Evolutionary conservation across 352 stramenopile genomes (phyloP).

Genomic region (Globisporangium viniferum): DNA sequence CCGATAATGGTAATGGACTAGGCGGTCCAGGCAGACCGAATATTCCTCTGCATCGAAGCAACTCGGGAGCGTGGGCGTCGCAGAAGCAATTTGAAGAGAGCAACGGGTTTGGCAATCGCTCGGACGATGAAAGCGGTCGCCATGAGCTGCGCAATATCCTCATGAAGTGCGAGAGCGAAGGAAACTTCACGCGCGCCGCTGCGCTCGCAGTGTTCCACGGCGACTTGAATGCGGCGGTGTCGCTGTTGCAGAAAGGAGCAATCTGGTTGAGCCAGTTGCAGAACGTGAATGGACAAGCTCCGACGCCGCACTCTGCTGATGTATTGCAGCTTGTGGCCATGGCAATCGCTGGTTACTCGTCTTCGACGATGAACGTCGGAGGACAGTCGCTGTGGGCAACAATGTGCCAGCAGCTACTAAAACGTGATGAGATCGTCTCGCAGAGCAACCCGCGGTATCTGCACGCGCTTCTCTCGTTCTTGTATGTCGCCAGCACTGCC

Average conservation of each 20-base stretch:
- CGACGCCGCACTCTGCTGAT: slow-evolving; percentile 53
- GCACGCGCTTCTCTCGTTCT: slow-evolving; percentile 77
- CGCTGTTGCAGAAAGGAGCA: slow-evolving; percentile 69
- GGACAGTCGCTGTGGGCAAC: slow-evolving; percentile 62
- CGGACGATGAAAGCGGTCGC: slow-evolving; percentile 42
- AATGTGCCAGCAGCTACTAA: slow-evolving; percentile 79
- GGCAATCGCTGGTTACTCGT: slow-evolving; percentile 81
- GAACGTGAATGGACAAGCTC: slow-evolving; percentile 24
- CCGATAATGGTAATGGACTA: slow-evolving; percentile 22
- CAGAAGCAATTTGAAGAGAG: slow-evolving; percentile 62
- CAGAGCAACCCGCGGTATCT: slow-evolving; percentile 67
- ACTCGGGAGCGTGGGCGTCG: slow-evolving; percentile 60
- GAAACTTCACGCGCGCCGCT: slow-evolving; percentile 62
- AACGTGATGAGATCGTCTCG: slow-evolving; percentile 68
- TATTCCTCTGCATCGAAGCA: slow-evolving; percentile 48
- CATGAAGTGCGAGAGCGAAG: slow-evolving; percentile 54
- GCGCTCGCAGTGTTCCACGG: slow-evolving; percentile 84
- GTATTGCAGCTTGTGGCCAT: slow-evolving; percentile 88
- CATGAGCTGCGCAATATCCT: slow-evolving; percentile 65
- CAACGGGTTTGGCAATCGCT: slow-evolving; percentile 39
- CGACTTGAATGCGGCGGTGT: slow-evolving; percentile 64
- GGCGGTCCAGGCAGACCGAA: slow-evolving; percentile 30
- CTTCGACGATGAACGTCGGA: slow-evolving; percentile 35
- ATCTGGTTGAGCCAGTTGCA: slow-evolving; percentile 60
- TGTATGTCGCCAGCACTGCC: slow-evolving; percentile 47